Evolutionary conservation across 2,329 filamentous ascomycete genomes (phyloP).

Genomic region (Aureobasidium namibiae): DNA sequence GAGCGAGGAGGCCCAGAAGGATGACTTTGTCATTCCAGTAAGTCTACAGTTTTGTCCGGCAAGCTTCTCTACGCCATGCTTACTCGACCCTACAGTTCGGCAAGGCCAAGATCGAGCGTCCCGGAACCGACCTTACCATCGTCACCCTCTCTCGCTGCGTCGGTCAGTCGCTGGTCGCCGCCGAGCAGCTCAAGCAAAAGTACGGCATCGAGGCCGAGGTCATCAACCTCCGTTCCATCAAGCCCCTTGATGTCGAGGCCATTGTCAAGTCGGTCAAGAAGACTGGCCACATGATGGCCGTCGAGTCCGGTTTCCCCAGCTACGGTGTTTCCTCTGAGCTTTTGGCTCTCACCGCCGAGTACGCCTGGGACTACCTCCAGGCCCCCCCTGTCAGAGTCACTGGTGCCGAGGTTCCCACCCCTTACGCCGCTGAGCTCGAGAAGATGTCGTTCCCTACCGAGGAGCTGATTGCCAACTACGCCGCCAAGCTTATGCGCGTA

Average conservation of each 20-base stretch:
- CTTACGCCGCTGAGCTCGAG: conserved; percentile 88
- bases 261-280: conserved; percentile 99
- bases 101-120: conserved; percentile 98
- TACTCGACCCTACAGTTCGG: conserved; percentile 54
- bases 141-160: conserved; percentile 93
- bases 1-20: conserved; percentile 91
- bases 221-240: conserved; percentile 95
- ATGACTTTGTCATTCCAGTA: conserved; percentile 87
- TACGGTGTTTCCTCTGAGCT: conserved; percentile 92
- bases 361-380: conserved; percentile 95
- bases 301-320: conserved; percentile 93
- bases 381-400: conserved; percentile 90
- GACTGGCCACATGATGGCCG: conserved; percentile 81
- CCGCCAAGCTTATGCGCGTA: conserved; percentile 76
- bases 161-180: conserved; percentile 79
- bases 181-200: conserved; percentile 87
- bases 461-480: conserved; percentile 76
- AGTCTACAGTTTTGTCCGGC: conserved; percentile 12
- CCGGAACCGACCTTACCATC: conserved; percentile 91
- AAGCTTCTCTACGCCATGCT: background rate
- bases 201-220: conserved; percentile 95
- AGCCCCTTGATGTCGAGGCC: conserved; percentile 89
- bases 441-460: conserved; percentile 93
- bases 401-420: conserved; percentile 93
- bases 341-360: conserved; percentile 91